These are phyloP conservation scores for Diophrys appendiculata DNA, from an alignment of 73 alveolate species.

Conservation along the genomic window DNA sequence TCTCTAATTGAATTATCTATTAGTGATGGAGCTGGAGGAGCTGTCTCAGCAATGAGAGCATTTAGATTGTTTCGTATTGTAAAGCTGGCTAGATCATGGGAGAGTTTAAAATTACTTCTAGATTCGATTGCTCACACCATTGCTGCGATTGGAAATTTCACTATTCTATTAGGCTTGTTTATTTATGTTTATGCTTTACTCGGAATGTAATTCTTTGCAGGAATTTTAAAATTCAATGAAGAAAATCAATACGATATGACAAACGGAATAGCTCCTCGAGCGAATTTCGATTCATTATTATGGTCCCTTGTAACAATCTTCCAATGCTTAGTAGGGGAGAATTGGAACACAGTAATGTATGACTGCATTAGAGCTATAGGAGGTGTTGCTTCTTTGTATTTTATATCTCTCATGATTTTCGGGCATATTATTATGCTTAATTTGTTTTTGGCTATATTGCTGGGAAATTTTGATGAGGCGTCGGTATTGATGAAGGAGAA, in stretches of 20 bases:
- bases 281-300: slow-evolving; percentile 42
- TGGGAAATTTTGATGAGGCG: slow-evolving; percentile 38
- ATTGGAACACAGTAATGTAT: slow-evolving; percentile 39
- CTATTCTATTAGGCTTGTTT: slow-evolving; percentile 20
- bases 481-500: neutral
- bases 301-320: slow-evolving; percentile 49
- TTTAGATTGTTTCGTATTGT: slow-evolving; percentile 47
- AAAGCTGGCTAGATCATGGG: slow-evolving; percentile 26
- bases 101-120: slow-evolving; percentile 23
- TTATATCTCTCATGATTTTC: slow-evolving; percentile 6
- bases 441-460: slow-evolving; percentile 42
- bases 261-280: slow-evolving; percentile 38
- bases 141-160: slow-evolving; percentile 31
- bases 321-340: slow-evolving; percentile 44
- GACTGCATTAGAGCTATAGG: slow-evolving; percentile 27
- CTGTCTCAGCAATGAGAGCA: slow-evolving; percentile 63
- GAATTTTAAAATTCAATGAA: slow-evolving; percentile 10
- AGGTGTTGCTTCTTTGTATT: neutral
- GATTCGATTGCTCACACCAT: slow-evolving; percentile 37
- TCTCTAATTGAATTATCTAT: slow-evolving; percentile 8
- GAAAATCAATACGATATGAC: slow-evolving; percentile 3
- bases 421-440: slow-evolving; percentile 43
- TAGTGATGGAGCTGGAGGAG: slow-evolving; percentile 17
- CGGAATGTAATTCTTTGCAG: slow-evolving; percentile 46
- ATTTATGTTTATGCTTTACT: slow-evolving; percentile 30